Conservation (phyloP, 2,329 filamentous ascomycete genomes). For the Coniochaeta sp. region DNA sequence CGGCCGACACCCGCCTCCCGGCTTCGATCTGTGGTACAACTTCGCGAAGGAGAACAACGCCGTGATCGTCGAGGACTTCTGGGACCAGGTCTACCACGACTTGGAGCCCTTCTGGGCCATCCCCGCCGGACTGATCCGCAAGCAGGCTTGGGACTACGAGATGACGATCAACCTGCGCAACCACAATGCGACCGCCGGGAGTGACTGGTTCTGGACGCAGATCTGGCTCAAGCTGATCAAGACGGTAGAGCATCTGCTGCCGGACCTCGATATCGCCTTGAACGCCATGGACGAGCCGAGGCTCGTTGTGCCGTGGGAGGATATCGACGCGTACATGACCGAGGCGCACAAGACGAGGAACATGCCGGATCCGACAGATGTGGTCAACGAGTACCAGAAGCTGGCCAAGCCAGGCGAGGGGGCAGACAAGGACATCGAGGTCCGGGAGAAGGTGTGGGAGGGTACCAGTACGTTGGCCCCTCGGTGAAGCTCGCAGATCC, state of each 20-base stretch:
- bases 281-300: constrained; percentile 63
- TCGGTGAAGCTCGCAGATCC: not conserved
- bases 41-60: constrained; percentile 44
- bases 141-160: constrained; percentile 46
- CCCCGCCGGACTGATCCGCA: constrained; percentile 30
- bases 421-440: constrained; percentile 23
- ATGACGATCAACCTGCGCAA: constrained; percentile 55
- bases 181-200: constrained; percentile 40
- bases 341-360: constrained; percentile 40
- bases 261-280: constrained; percentile 61
- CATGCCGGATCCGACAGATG: constrained; percentile 34
- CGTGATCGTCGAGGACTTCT: constrained; percentile 56
- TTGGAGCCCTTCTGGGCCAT: constrained; percentile 54
- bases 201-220: constrained; percentile 51
- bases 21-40: constrained; percentile 54
- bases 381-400: constrained; percentile 34
- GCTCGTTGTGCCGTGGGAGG: constrained; percentile 56
- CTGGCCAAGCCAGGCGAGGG: constrained; percentile 30
- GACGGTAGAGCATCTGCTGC: constrained; percentile 46
- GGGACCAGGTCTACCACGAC: constrained; percentile 58
- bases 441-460: constrained; percentile 41
- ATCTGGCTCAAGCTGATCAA: constrained; percentile 49
- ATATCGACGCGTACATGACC: constrained; percentile 46
- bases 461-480: constrained; percentile 29
- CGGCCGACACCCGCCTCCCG: constrained; percentile 54